Base-by-base conservation (phyloP, 2,329 filamentous ascomycete species). In the Penicillium sp. region DNA sequence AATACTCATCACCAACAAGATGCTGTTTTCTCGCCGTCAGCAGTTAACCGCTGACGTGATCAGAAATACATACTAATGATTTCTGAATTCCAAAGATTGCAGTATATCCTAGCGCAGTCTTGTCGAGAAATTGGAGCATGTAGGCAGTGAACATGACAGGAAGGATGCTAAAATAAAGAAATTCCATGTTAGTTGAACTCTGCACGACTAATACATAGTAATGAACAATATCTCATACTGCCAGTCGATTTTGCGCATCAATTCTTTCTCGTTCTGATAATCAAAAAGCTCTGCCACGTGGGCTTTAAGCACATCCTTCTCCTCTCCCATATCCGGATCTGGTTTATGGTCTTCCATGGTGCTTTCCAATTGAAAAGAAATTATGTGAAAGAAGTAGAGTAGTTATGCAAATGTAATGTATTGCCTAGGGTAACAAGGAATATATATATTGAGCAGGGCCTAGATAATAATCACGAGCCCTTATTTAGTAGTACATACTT, bases 1-100 rank as follows among this genome's bases (percentile, higher is more conserved):
- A 78, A 62, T 83, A 85, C 53, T 84, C 74, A 57, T 82, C 75
- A 12, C 78, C 78, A 8, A 73, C 62, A 6, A 85, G 71, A 53
- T 82, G 69, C 17, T 72, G 80, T 25, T 25, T 21, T 42, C 23
- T 19, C 17, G 15, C 23, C 9, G 25, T 46, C 25, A 46, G 25
- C 19, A 7, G 10, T 5, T 29, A 27, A 19, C 13, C 25, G 29
- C 19, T 17, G 17, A 13, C 8, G 19, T n/a, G 9, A 12, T 46
- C 19, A n/a, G 17, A n/a, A 31, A 46, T 46, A 46, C 3, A 19
- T 46, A 46, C 43, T 15, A 46, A 46, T 19, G 25, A 46, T 29
- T 46, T 15, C 9, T 29, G 25, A 19, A 46, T 46, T 19, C 43
- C 43, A 31, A 46, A 46, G 1, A 46, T 46, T 46, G 43, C 43